phyloP scores from a whole-genome alignment of 202 grass and related monocot species.

The Dendrocalamus latiflorus region DNA sequence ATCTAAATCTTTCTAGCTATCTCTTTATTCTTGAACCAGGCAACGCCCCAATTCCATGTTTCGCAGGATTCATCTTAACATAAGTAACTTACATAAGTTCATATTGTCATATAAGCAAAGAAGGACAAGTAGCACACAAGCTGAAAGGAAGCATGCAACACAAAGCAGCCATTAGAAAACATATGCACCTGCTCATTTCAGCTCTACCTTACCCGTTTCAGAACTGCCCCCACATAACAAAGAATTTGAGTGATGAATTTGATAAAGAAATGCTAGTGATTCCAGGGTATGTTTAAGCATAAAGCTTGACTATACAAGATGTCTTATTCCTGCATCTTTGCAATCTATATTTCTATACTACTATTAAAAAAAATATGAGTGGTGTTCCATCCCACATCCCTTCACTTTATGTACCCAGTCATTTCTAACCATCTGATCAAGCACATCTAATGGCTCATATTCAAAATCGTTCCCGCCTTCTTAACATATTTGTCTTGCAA shows the following conservation, averaged over 20 bases:
- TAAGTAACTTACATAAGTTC: neutral
- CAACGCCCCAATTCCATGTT: neutral
- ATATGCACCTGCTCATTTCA: neutral
- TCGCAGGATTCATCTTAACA: conserved; percentile 8
- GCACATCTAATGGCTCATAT: conserved; percentile 13
- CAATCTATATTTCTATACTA: neutral
- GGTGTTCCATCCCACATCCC: neutral
- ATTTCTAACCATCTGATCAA: neutral
- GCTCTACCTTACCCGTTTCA: neutral
- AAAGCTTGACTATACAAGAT: conserved; percentile 8
- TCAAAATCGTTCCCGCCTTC: neutral
- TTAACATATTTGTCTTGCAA: conserved; percentile 1
- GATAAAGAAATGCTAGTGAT: neutral
- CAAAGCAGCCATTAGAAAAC: neutral
- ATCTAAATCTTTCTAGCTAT: neutral
- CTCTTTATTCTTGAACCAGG: neutral
- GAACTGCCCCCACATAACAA: neutral
- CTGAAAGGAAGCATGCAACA: neutral
- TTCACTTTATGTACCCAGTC: neutral
- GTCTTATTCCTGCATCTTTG: neutral
- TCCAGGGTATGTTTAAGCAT: too few species aligned
- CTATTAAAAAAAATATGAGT: neutral
- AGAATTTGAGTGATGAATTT: neutral
- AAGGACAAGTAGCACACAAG: neutral
- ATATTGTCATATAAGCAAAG: neutral